Evolutionary conservation across 2,329 filamentous ascomycete genomes (phyloP), one percentile per base, ranked within the genome.

Genomic region (Aspergillus aculeatus): DNA sequence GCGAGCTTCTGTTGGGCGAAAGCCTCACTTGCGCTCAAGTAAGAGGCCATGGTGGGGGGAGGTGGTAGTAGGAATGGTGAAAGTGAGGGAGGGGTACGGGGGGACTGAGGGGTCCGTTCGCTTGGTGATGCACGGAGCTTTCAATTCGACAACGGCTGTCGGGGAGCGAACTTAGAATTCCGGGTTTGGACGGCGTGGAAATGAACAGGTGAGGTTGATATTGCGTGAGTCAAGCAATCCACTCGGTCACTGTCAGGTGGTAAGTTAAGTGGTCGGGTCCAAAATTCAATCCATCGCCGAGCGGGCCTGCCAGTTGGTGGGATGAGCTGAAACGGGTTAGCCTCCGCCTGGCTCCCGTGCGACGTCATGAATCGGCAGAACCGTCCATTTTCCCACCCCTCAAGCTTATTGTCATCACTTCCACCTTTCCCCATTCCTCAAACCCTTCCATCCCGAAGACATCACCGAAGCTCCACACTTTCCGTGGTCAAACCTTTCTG

Each of bases 21-120:
- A 50, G 73, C 69, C 63, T 73, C 69, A 62, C 68, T 71, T 57
- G 67, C 68, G 38, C 69, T 70, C 50, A 69, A 64, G 58, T 76
- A 77, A 35, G 74, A 74, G 53, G 71, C 69, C 77, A 81, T 80
- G 56, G 73, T 68, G 58, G 5, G 53, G 26, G 54, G 56, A 47
- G 59, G 41, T 57, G 16, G 35, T 16, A 35, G 47, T 26, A 29
- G 50, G n/a, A 10, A 53, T 54, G 23, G 26, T 58, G 48, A 38
- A 48, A 47, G 41, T 54, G 21, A 47, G 49, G 24, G 50, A 52
- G 53, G 31, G 53, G 38, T 41, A 55, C 57, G 48, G 47, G 11
- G 49, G 23, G 52, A 26, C 23, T 23, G 49, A 41, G 47, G 47
- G 52, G 26, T 29, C 29, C 29, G 44, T 47, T 55, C 50, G 61